Base-by-base conservation (phyloP, 495 filamentous ascomycete species). In the Trichoderma gamsii region DNA sequence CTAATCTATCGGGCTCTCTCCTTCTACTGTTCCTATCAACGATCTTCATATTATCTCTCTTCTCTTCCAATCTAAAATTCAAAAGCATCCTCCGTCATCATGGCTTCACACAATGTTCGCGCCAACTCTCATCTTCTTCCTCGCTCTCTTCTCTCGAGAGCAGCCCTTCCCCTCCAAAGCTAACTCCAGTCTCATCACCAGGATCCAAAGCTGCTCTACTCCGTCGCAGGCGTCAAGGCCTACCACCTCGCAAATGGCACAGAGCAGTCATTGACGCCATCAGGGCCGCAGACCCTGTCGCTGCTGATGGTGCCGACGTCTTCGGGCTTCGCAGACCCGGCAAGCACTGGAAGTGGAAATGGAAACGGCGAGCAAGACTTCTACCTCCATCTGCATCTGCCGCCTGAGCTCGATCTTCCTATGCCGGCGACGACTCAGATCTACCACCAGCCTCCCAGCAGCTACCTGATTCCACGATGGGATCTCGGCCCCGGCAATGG, bases 361-460 rank as follows among this genome's bases (percentile, higher is more conserved):
- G 81, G 81, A 46, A 81, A 81, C 23, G 84, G 88, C 1, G 92
- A 96, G 73, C 90, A 96, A 74, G 93, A 97, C 78, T 97, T 96
- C 80, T 97, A 97, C 75, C 88, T 97, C 1, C 93, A 97, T 74
- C 86, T 97, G 44, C 89, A 95, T 71, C 87, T 97, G 1, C 93
- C 93, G 16, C 93, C 93, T n/a, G 93, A 96, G 81, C 84, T 97
- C 71, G 93, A 97, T 72, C 85, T 97, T 9, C 90, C 93, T 0
- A 80, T 97, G 18, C 93, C 93, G 16, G 93, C 93, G 25, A 96
- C 92, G 0, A 97, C 93, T 7, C 93, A 97, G 75, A 94, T 97
- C 73, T 97, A 93, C 77, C 92, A 96, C 74, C 91, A 97, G 78
- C 91, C 91, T 9, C 93, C 92, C 3, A 85, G 82, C 64, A 92